Percentiles rank a stretch among this genome's conserved stretches.
These are phyloP conservation scores for Cladosporium halotolerans DNA, from an alignment of 2,329 filamentous ascomycete species.

Conservation along the genomic window DNA sequence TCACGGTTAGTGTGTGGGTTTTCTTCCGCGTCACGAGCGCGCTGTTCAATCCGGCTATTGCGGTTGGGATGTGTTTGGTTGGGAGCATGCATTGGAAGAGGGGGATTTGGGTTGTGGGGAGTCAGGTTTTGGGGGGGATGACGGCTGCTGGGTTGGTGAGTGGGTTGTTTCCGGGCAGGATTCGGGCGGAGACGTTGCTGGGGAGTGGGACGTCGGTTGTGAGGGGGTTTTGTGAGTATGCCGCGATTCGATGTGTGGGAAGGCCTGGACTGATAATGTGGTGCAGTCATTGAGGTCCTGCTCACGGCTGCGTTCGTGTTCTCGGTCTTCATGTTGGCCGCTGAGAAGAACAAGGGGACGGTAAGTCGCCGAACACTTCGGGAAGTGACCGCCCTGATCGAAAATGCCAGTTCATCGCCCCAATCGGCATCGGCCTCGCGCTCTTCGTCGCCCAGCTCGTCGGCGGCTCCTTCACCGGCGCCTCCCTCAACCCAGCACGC, in stretches of 20 bases:
- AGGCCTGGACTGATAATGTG: not conserved
- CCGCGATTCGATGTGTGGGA: not conserved
- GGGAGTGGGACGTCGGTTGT: conserved; percentile 39
- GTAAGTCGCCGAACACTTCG: not conserved
- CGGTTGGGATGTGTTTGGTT: conserved; percentile 25
- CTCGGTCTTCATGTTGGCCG: conserved; percentile 31
- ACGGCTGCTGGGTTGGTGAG: conserved; percentile 26
- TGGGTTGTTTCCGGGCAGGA: conserved; percentile 26
- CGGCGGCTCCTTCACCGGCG: conserved; percentile 30
- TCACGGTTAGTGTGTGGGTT: conserved; percentile 27
- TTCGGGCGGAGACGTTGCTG: conserved; percentile 32
- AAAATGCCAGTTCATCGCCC: conserved; percentile 48
- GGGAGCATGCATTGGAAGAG: conserved; percentile 22
- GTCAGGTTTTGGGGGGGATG: conserved; percentile 27
- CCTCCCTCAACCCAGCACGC: conserved; percentile 29
- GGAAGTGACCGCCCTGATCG: not conserved
- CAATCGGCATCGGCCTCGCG: conserved; percentile 23
- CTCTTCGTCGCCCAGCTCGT: conserved; percentile 37
- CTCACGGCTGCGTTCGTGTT: conserved; percentile 27
- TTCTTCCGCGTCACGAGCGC: conserved; percentile 28
- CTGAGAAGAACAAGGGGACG: conserved; percentile 33
- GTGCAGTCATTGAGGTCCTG: conserved; percentile 45
- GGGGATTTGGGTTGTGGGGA: conserved; percentile 23
- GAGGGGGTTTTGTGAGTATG: conserved; percentile 44
- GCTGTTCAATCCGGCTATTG: conserved; percentile 29